These are phyloP conservation scores for Kwoniella europaea DNA, from an alignment of 768 basidiomycete species.

Conservation along the genomic window DNA sequence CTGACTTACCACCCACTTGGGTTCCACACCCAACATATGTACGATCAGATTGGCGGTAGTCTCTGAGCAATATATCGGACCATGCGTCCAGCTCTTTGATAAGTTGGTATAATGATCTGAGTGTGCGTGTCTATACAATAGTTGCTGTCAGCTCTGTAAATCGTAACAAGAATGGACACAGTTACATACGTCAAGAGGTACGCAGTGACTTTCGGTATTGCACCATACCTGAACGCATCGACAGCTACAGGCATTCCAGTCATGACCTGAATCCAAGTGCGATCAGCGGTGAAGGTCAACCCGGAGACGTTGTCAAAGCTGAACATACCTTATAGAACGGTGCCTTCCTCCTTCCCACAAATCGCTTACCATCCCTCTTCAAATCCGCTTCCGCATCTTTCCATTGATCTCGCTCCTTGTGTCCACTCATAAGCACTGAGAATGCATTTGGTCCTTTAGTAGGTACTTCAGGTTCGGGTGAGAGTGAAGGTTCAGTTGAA, in stretches of 20 bases:
- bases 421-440: conserved; percentile 85
- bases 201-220: conserved; percentile 83
- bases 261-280: no score
- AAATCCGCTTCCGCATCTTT: conserved; percentile 68
- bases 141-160: background rate
- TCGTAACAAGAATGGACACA: background rate
- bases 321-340: conserved; percentile 86
- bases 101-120: conserved; percentile 96
- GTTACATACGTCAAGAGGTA: conserved; percentile 83
- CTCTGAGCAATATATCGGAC: conserved; percentile 95
- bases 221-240: conserved; percentile 93
- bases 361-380: conserved; percentile 54
- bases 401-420: conserved; percentile 82
- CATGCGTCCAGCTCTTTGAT: conserved; percentile 81
- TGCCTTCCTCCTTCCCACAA: conserved; percentile 67
- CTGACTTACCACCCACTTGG: conserved; percentile 71
- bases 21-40: conserved; percentile 87
- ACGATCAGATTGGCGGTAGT: conserved; percentile 89
- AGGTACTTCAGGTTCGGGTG: conserved; percentile 34
- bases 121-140: conserved; percentile 79
- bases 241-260: conserved; percentile 98
- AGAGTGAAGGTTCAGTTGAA: conserved; percentile 41
- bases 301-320: no score
- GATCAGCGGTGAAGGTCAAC: no score
- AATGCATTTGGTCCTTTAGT: conserved; percentile 64